Evolutionary conservation across 2,329 filamentous ascomycete species (phyloP).

Genomic region (Thielaviopsis cerberus): DNA sequence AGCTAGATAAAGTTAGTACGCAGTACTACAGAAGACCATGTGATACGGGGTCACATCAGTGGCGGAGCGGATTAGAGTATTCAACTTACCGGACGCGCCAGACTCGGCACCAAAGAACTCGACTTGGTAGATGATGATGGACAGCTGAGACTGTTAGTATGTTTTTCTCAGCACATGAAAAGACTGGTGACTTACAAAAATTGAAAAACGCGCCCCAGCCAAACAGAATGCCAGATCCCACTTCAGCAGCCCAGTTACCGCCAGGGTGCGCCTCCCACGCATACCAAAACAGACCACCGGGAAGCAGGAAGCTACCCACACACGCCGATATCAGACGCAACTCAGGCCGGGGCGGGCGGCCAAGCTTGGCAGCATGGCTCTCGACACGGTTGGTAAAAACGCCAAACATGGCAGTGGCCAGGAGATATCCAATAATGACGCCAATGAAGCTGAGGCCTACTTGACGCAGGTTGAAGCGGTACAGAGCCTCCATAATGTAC

Average conservation of each 20-base stretch:
- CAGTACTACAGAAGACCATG: not conserved
- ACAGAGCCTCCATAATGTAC: slow-evolving; percentile 27
- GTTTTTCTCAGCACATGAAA: not conserved
- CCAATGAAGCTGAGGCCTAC: slow-evolving; percentile 27
- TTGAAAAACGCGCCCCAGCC: slow-evolving; percentile 40
- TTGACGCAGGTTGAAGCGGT: slow-evolving; percentile 26
- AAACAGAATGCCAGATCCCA: slow-evolving; percentile 34
- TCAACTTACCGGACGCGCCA: slow-evolving; percentile 12
- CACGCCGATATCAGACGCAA: slow-evolving; percentile 40
- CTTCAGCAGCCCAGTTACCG: slow-evolving; percentile 31
- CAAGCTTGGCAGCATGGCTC: slow-evolving; percentile 26
- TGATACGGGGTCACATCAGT: not conserved
- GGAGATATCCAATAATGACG: slow-evolving; percentile 26
- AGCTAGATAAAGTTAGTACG: slow-evolving; percentile 31
- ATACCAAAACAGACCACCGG: slow-evolving; percentile 39
- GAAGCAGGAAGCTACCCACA: slow-evolving; percentile 35
- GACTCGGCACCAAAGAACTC: slow-evolving; percentile 14
- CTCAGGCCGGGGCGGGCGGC: slow-evolving; percentile 27
- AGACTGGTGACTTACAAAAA: slow-evolving; percentile 29
- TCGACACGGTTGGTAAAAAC: slow-evolving; percentile 21
- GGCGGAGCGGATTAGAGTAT: not conserved
- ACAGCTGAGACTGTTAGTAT: slow-evolving; percentile 12
- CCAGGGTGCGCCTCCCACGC: slow-evolving; percentile 32
- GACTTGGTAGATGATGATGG: slow-evolving; percentile 13
- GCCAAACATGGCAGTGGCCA: slow-evolving; percentile 18